Evolutionary conservation across 1,139 yeast genomes (phyloP).

Genomic region (Nematodospora anomalae): DNA sequence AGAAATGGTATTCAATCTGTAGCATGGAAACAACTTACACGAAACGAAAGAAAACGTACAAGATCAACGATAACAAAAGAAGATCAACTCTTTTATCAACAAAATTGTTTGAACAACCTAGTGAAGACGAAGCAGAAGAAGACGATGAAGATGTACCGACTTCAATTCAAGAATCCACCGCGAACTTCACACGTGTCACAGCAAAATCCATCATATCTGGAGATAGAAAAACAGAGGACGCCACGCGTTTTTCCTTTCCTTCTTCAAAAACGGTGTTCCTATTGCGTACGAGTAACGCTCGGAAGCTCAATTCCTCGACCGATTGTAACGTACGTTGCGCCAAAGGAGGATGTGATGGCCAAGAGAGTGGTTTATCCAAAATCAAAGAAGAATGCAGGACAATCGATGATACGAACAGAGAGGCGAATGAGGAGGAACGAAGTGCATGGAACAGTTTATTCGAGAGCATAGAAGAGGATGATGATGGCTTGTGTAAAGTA

Average conservation of each 20-base stretch:
- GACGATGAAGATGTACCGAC: background rate
- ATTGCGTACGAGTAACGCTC: no score
- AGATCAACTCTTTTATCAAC: background rate
- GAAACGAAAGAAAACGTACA: background rate
- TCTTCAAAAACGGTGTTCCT: background rate
- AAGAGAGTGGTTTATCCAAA: no score
- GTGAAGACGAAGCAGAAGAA: background rate
- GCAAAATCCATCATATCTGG: background rate
- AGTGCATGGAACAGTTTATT: conserved; percentile 25
- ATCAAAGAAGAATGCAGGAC: no score
- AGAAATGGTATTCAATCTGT: no score
- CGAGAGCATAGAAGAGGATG: conserved; percentile 14
- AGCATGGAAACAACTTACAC: no score
- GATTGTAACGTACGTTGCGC: no score
- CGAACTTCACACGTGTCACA: background rate
- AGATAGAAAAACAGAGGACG: no score
- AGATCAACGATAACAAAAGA: background rate
- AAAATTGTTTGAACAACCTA: background rate
- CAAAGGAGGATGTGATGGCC: no score
- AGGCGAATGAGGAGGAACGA: conserved; percentile 14
- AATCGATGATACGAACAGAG: no score
- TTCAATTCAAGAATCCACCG: background rate
- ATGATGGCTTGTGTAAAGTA: conserved; percentile 2
- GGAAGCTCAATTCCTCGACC: no score
- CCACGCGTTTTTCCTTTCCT: no score